phyloP scores from a whole-genome alignment of 2,329 filamentous ascomycete species.

The Rugonectria rugulosa region DNA sequence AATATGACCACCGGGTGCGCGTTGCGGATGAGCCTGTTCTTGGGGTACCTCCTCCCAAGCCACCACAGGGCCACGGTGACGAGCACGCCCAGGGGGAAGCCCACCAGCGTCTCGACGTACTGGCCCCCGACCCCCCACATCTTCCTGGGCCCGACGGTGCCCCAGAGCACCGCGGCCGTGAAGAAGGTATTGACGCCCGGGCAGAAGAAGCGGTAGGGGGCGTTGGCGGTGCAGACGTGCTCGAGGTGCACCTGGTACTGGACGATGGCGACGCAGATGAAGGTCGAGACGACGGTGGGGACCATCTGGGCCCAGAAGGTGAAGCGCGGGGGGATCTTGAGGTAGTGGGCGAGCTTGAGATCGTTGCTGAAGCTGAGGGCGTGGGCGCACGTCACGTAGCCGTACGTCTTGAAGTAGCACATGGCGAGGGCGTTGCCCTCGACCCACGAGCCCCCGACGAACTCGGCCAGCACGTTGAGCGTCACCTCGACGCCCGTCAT shows the following conservation, averaged over 20 bases:
- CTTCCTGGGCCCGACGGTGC: slow-evolving; percentile 48
- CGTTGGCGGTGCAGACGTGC: slow-evolving; percentile 47
- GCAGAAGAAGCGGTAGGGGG: slow-evolving; percentile 48
- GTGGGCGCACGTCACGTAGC: slow-evolving; percentile 45
- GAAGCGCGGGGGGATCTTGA: slow-evolving; percentile 52
- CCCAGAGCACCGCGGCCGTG: slow-evolving; percentile 52
- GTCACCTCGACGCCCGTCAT: slow-evolving; percentile 52
- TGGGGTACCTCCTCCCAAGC: slow-evolving; percentile 44
- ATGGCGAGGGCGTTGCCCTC: slow-evolving; percentile 55
- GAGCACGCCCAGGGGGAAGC: slow-evolving; percentile 50
- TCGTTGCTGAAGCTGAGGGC: slow-evolving; percentile 47
- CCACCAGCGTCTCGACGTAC: slow-evolving; percentile 46
- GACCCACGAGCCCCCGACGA: slow-evolving; percentile 53
- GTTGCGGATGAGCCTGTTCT: slow-evolving; percentile 45
- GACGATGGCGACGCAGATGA: slow-evolving; percentile 45
- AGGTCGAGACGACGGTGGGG: slow-evolving; percentile 44
- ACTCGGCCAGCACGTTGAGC: slow-evolving; percentile 56
- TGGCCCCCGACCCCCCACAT: slow-evolving; percentile 47
- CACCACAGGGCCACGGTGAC: slow-evolving; percentile 48
- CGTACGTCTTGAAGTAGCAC: slow-evolving; percentile 56
- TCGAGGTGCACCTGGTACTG: slow-evolving; percentile 47
- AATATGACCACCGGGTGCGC: slow-evolving; percentile 53
- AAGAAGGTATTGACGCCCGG: slow-evolving; percentile 49
- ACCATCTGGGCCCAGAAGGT: slow-evolving; percentile 47
- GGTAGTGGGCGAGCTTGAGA: slow-evolving; percentile 51